These are phyloP conservation scores for Coemansia sp. DNA, from an alignment of 192 early-diverging fungal species.

Conservation along the genomic window DNA sequence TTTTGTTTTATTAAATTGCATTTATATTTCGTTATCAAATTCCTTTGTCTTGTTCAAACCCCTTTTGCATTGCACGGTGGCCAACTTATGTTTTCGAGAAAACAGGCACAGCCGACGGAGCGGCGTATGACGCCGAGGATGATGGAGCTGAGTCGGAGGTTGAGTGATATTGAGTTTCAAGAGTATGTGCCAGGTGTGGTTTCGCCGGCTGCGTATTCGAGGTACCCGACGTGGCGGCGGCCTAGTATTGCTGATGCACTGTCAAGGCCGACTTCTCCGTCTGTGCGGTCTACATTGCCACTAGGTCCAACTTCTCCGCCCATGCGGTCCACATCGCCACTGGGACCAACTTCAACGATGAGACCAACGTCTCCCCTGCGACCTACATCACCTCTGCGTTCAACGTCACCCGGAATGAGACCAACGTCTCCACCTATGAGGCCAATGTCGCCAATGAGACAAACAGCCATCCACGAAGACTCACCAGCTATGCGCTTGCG, in stretches of 20 bases:
- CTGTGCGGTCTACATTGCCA: background rate
- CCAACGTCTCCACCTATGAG: background rate
- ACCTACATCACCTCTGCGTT: background rate
- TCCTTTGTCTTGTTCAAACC: background rate
- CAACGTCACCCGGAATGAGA: background rate
- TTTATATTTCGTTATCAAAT: too few species aligned
- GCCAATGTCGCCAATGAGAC: background rate
- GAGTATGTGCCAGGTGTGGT: conserved; percentile 8
- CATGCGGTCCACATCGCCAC: background rate
- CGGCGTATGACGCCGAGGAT: conserved; percentile 42
- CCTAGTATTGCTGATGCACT: conserved; percentile 5
- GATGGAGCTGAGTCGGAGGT: conserved; percentile 42
- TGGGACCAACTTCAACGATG: background rate
- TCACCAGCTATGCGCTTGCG: conserved; percentile 19
- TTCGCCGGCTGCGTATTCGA: conserved; percentile 9
- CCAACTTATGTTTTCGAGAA: background rate
- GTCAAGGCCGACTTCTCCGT: background rate
- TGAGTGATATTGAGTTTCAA: conserved; percentile 39
- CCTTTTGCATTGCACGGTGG: background rate
- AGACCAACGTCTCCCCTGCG: background rate
- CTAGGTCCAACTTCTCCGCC: background rate
- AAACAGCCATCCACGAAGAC: conserved; percentile 7
- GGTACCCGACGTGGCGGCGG: conserved; percentile 2
- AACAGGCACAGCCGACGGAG: background rate
- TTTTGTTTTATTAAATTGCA: too few species aligned